Evolutionary conservation across 1,139 yeast genomes (phyloP), one percentile per base, ranked within the genome.

Genomic region (Yamadazyma trypodendri): DNA sequence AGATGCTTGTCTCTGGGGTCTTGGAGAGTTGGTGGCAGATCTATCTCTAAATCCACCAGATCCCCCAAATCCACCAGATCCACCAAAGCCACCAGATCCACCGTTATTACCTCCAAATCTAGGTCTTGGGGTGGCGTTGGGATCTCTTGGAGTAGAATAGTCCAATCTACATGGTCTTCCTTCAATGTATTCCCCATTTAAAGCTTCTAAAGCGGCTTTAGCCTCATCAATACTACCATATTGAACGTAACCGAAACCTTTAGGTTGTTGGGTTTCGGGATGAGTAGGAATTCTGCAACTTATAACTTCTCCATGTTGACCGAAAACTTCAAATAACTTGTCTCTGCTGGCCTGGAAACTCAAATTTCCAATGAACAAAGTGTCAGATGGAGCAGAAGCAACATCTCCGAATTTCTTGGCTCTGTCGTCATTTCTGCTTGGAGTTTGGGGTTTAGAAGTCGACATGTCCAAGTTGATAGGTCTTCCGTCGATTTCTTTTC

Each of bases 231-330:
- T 72, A 40, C 83, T 75, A 30, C 84, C 74, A 63, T 79, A 90
- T 73, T 92, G 97, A 44, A 92, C 96, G 68, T 92, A 92, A 51
- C 97, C 98, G 72, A 92, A 92, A 52, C 98, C 98, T 79, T 92
- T 92, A 65, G 96, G 95, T 72, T 90, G 97, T 65, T 89, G 95
- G 50, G 97, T 89, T 67, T 90, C 97, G 60, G 96, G 97, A 71
- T 90, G 95, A 35, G 97, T 90, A 65, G 98, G 98, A 54, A 92
- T 74, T 75, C 98, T 83, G 56, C 90, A 90, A 44, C 95, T 85
- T 42, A 88, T 69, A 45, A 92, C 86, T 49, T 74, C 75, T 61
- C 97, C 97, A 65, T 77, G 75, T 57, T 77, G 79, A 52, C 84
- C 80, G 58, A 92, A 92, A 32, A 79, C 62, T 52, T 77, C 79